Evolutionary conservation across 169 alveolate species (phyloP), one percentile per base, ranked within the genome.

Genomic region (Plasmodium ovale): DNA sequence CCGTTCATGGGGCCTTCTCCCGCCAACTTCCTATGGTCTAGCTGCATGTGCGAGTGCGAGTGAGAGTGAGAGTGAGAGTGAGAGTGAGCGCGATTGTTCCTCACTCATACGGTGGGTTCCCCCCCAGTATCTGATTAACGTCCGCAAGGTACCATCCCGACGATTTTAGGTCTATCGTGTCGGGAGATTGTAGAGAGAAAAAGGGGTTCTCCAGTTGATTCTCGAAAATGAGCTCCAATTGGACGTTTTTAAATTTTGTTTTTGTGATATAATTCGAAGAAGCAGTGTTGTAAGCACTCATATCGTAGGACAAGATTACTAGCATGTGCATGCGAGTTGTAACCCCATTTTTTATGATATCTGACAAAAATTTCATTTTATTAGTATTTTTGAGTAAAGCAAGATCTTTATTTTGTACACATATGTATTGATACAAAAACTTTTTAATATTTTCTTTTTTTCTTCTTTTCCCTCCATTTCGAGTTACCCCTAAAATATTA

Each of bases 81-180:
- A n/a, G n/a, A n/a, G n/a, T n/a, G n/a, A n/a, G n/a, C n/a, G n/a
- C n/a, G n/a, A n/a, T n/a, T n/a, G n/a, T n/a, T n/a, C n/a, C 10
- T 64, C 54, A 70, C 62, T 85, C 91, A 37, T 85, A 85, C n/a
- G 91, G 91, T 27, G 69, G 39, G 44, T 85, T 85, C 14, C 87
- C 91, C 27, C 69, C 69, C 58, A 85, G 58, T 31, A 85, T 85
- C 69, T 85, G 91, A 69, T 85, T 85, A 31, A 85, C 87, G 27
- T 85, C 91, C 53, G 56, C 91, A 54, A 85, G 49, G 21, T 56
- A 69, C 91, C 91, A 85, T 35, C 91, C 91, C 2, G 87, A 67
- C 35, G 87, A 67, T 60, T 85, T 85, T 21, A 85, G 53, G 49
- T 85, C 60, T 53, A 85, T 56, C 16, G 91, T 23, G 14, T 85